Evolutionary conservation across 2,329 filamentous ascomycete species (phyloP).

Genomic region (Drechslera avenae): DNA sequence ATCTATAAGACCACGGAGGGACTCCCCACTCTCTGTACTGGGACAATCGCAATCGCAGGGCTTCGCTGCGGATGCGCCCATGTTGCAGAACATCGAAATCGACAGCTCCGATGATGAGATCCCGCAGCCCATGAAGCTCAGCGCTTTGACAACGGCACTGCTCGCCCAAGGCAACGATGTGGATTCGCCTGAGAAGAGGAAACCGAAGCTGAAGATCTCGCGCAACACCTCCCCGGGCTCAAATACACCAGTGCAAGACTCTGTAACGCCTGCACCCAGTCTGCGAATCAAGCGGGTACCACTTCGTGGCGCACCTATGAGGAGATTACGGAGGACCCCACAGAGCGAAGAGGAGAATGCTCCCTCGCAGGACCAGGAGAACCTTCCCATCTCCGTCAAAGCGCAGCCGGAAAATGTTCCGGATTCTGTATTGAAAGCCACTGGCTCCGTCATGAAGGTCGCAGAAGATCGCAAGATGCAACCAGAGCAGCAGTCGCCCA

Average conservation of each 20-base stretch:
- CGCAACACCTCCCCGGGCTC: slow-evolving; percentile 39
- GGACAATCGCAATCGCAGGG: slow-evolving; percentile 52
- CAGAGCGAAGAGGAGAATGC: slow-evolving; percentile 47
- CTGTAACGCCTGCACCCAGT: slow-evolving; percentile 49
- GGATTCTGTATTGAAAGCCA: slow-evolving; percentile 39
- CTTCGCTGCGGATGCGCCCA: slow-evolving; percentile 52
- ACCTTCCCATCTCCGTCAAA: slow-evolving; percentile 60
- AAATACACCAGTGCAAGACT: slow-evolving; percentile 48
- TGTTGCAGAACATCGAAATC: slow-evolving; percentile 58
- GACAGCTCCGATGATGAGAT: slow-evolving; percentile 97
- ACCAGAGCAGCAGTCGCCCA: slow-evolving; percentile 35
- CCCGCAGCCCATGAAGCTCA: slow-evolving; percentile 84
- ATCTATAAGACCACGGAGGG: slow-evolving; percentile 47
- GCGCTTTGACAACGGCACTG: slow-evolving; percentile 86
- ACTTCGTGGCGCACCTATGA: slow-evolving; percentile 48
- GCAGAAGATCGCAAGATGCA: slow-evolving; percentile 32
- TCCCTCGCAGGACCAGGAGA: slow-evolving; percentile 78
- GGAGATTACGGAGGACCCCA: slow-evolving; percentile 46
- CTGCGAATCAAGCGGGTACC: slow-evolving; percentile 48
- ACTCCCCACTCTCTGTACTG: slow-evolving; percentile 54
- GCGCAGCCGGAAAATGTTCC: slow-evolving; percentile 33
- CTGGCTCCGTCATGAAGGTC: slow-evolving; percentile 45
- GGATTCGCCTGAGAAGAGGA: slow-evolving; percentile 46
- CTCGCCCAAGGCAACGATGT: slow-evolving; percentile 58
- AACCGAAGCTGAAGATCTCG: slow-evolving; percentile 48